Conservation (phyloP, 495 filamentous ascomycete genomes). For the Acidiella bohemica region DNA sequence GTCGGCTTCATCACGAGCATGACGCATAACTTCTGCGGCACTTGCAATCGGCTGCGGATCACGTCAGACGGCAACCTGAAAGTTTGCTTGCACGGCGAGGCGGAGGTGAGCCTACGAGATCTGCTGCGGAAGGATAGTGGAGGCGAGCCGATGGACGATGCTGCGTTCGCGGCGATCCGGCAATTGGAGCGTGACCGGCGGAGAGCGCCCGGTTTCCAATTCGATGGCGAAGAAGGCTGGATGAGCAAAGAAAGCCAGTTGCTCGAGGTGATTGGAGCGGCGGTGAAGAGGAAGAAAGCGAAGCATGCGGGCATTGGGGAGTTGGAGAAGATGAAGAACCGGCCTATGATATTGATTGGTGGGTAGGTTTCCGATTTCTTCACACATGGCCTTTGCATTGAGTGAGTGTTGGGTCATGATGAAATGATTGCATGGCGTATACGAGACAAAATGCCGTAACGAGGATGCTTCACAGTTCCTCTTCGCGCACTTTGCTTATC, state of each 20-base stretch:
- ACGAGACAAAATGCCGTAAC: too few species aligned
- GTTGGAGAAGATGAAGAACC: conserved; percentile 92
- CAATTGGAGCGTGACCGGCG: conserved; percentile 46
- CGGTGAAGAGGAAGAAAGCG: conserved; percentile 88
- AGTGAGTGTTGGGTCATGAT: too few species aligned
- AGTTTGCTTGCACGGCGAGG: conserved; percentile 89
- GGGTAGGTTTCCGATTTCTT: conserved; percentile 50
- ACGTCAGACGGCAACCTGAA: conserved; percentile 94
- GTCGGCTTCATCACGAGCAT: conserved; percentile 97
- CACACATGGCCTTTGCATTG: neutral
- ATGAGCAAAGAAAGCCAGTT: conserved; percentile 51
- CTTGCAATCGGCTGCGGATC: conserved; percentile 84
- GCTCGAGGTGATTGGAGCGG: conserved; percentile 73
- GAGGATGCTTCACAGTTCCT: too few species aligned
- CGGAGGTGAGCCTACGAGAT: conserved; percentile 83
- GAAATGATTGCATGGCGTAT: neutral
- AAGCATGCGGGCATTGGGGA: conserved; percentile 91
- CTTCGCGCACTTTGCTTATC: too few species aligned
- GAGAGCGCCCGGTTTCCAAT: conserved; percentile 21
- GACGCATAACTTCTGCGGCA: conserved; percentile 97
- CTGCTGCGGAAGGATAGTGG: conserved; percentile 66
- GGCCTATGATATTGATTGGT: conserved; percentile 99
- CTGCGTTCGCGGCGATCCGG: conserved; percentile 51
- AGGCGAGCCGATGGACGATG: conserved; percentile 51
- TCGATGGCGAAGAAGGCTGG: conserved; percentile 28